Percentiles rank a stretch among this genome's conserved stretches.
phyloP scores from a whole-genome alignment of 441 rosid species.

The Mallotus japonicus region DNA sequence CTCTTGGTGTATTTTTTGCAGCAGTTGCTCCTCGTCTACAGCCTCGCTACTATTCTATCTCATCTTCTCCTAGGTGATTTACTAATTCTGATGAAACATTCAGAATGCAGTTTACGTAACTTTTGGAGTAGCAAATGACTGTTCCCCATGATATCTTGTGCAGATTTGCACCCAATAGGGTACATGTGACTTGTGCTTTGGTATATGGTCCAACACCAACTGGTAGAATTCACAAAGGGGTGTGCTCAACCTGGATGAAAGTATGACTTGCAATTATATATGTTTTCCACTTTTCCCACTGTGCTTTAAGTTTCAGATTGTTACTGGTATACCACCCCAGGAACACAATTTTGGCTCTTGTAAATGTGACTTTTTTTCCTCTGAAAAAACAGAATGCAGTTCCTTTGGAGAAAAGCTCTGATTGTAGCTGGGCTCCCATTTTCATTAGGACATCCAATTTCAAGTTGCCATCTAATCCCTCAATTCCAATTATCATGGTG shows the following conservation, averaged over 20 bases:
- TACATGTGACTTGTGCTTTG: conserved; percentile 86
- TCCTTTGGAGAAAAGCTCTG: conserved; percentile 58
- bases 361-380: conserved; percentile 18
- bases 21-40: conserved; percentile 86
- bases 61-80: conserved; percentile 84
- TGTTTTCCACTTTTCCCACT: not conserved
- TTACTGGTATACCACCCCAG: not conserved
- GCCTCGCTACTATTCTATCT: conserved; percentile 92
- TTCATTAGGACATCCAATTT: conserved; percentile 87
- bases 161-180: conserved; percentile 65
- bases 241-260: conserved; percentile 98
- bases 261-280: conserved; percentile 28
- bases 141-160: conserved; percentile 16
- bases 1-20: conserved; percentile 90
- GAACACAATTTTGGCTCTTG: not conserved
- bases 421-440: conserved; percentile 77
- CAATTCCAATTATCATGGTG: conserved; percentile 86
- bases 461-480: conserved; percentile 79
- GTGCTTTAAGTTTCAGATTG: not conserved
- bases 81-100: not conserved
- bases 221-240: conserved; percentile 83
- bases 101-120: conserved; percentile 8
- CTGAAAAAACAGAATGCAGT: conserved; percentile 51
- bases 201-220: conserved; percentile 79
- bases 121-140: conserved; percentile 10